These are phyloP conservation scores for Botryotinia globosa DNA, from an alignment of 2,329 filamentous ascomycete species.

Conservation along the genomic window DNA sequence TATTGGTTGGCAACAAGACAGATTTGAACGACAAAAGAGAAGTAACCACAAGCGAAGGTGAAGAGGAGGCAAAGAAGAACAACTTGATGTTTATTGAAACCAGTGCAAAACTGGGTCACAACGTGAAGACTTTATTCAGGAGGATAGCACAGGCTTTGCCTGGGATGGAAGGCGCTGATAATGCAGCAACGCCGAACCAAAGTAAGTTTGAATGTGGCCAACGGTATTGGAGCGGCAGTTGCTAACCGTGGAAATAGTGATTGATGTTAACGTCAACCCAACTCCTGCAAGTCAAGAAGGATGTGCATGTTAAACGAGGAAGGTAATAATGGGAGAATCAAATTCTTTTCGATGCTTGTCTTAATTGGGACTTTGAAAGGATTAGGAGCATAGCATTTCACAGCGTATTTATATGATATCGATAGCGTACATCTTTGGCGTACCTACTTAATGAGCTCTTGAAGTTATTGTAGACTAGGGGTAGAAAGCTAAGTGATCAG, in stretches of 20 bases:
- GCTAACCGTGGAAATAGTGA: conserved; percentile 58
- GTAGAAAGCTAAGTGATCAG: conserved; percentile 8
- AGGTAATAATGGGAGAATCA: conserved; percentile 10
- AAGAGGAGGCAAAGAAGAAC: conserved; percentile 97
- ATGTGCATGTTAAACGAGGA: conserved; percentile 58
- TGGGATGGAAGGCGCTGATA: conserved; percentile 91
- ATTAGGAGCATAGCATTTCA: conserved; percentile 38
- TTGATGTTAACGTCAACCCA: conserved; percentile 84
- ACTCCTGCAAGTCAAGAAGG: conserved; percentile 68
- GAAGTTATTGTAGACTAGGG: conserved; percentile 16
- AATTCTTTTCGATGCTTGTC: conserved; percentile 29
- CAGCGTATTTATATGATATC: conserved; percentile 38
- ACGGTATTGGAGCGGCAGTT: neutral
- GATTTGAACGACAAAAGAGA: conserved; percentile 98
- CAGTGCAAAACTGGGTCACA: conserved; percentile 94
- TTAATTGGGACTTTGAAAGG: conserved; percentile 32
- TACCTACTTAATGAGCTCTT: conserved; percentile 18
- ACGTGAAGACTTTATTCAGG: conserved; percentile 96
- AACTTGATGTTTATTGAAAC: conserved; percentile 99
- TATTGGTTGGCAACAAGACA: conserved; percentile 98
- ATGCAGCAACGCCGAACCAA: conserved; percentile 68
- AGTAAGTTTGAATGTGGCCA: conserved; percentile 56
- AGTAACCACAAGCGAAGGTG: conserved; percentile 92
- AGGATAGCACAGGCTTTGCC: conserved; percentile 97
- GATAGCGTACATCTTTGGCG: conserved; percentile 26